Evolutionary conservation across 495 filamentous ascomycete species (phyloP), one percentile per base, ranked within the genome.

Genomic region (Penicillium malachiteum): DNA sequence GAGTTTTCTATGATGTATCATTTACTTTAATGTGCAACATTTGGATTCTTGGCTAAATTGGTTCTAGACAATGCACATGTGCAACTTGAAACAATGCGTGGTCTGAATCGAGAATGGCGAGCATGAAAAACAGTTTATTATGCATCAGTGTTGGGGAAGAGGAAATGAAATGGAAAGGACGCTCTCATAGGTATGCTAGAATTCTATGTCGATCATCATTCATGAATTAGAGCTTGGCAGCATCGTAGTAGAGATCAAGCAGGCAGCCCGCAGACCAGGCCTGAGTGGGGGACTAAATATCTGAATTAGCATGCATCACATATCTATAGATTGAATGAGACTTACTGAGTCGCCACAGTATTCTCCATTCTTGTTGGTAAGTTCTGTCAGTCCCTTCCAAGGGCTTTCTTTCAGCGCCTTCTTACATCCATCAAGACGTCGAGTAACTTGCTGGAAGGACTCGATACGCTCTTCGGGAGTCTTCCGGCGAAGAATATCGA

Each of bases 171-270:
- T 31, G 31, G 9, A 46, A 8, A 7, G 31, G 31, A 32, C 43
- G 43, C 43, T 46, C 18, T 32, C 43, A 26, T 26, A 26, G 21
- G n/a, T 46, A 46, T 46, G 43, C 43, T 14, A 30, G 31, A 26
- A 37, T 37, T 13, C 9, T 46, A 30, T 13, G 14, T 44, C 12
- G 14, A 46, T 21, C 3, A 31, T 26, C 46, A 39, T 17, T 13
- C 18, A 50, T 45, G 43, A 59, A 73, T 6, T 65, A 55, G 58
- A 70, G 60, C 44, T 65, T 65, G 9, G 76, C 83, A 38, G 91
- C 91, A 69, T 98, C 94, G 70, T 95, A 90, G 67, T 94, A 97
- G 42, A 99, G 65, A 71, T 99, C 94, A 62, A 99, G 88, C 60
- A 97, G 72, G 66, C 94, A 97, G 8, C 90, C 87, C 0, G 95